These are phyloP conservation scores for Chenopodium suecicum DNA, from an alignment of 148 eudicot genomes.

Conservation along the genomic window DNA sequence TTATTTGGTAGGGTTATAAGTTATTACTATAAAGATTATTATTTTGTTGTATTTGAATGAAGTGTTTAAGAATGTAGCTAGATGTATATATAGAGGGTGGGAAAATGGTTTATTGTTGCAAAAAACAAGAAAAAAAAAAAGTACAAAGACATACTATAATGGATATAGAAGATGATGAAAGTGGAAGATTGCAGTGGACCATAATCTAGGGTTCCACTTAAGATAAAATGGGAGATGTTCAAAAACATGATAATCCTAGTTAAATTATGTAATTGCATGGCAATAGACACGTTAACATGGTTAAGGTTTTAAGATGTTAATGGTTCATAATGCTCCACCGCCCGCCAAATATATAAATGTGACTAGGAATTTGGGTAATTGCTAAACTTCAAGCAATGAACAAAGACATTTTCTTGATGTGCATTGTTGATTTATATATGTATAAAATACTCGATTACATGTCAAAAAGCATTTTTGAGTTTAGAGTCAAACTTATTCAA, in stretches of 20 bases:
- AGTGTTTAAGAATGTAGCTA: background rate
- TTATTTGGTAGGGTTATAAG: too few species aligned
- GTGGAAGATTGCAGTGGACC: conserved; percentile 28
- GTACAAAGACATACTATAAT: background rate
- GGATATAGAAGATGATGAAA: conserved; percentile 9
- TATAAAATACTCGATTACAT: too few species aligned
- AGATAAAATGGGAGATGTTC: conserved; percentile 11
- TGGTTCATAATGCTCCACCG: conserved; percentile 22
- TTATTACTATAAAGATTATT: background rate
- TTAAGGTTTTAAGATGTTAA: background rate
- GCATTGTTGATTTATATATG: too few species aligned
- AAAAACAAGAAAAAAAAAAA: background rate
- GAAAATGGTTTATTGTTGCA: background rate
- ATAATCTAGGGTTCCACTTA: conserved; percentile 18
- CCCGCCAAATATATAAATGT: background rate
- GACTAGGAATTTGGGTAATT: background rate
- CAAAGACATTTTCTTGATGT: too few species aligned
- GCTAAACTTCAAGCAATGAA: background rate
- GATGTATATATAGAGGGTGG: background rate
- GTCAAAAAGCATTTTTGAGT: too few species aligned
- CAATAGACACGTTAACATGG: conserved; percentile 27
- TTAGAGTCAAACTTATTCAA: too few species aligned
- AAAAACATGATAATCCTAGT: conserved; percentile 21
- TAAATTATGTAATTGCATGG: conserved; percentile 25
- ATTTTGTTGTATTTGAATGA: background rate